These are phyloP conservation scores for Speleostelium caveatum DNA, from an alignment of 78 protist species.

Conservation along the genomic window DNA sequence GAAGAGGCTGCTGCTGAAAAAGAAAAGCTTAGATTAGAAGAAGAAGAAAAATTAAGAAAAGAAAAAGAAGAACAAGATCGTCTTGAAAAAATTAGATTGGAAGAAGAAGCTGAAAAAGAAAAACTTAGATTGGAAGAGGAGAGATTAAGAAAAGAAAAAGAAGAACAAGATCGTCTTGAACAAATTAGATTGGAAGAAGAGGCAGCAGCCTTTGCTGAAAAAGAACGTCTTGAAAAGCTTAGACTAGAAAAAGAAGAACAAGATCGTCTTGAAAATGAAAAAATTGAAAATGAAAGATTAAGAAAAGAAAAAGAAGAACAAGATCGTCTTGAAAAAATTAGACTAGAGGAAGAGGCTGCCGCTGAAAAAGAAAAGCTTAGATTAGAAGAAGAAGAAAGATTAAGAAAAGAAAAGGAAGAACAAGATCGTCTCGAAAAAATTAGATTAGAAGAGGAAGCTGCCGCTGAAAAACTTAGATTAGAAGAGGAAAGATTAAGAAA, in stretches of 20 bases:
- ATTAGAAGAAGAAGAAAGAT: constrained; percentile 3
- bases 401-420: constrained; percentile 7
- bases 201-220: not conserved
- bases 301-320: not conserved
- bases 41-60: not conserved
- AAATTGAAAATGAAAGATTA: not conserved
- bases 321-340: not conserved
- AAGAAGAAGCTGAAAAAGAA: constrained; percentile 2
- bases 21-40: not conserved
- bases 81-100: not conserved
- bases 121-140: not conserved
- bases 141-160: not conserved
- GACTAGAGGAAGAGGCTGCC: constrained; percentile 3
- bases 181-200: not conserved
- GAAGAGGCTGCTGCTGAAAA: not conserved
- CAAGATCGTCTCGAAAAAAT: not conserved
- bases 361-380: constrained; percentile 3
- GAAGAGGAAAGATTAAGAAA: not conserved
- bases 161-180: constrained; percentile 4
- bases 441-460: not conserved
- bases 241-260: not conserved
- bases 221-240: not conserved
- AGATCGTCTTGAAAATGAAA: not conserved
- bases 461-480: not conserved
- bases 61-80: not conserved